These are phyloP conservation scores for Suhomyces bolitotheri DNA, from an alignment of 1,139 yeast species.

Conservation along the genomic window DNA sequence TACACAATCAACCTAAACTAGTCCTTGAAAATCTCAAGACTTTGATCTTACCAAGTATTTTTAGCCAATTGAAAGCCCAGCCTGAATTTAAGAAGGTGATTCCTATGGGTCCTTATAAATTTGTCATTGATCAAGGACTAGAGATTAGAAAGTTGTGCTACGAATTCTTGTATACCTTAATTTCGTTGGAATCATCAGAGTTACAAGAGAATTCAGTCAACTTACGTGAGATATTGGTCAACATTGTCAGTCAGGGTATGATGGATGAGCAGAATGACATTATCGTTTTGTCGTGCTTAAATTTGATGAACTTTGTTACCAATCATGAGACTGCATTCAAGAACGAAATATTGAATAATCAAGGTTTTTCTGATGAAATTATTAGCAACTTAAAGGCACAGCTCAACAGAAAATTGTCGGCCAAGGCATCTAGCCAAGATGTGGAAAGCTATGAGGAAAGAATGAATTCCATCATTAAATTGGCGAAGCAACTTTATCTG, in stretches of 20 bases:
- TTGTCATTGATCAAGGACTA: constrained; percentile 76
- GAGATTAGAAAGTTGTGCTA: constrained; percentile 73
- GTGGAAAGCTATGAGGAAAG: constrained; percentile 37
- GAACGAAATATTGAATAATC: constrained; percentile 21
- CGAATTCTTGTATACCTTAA: constrained; percentile 64
- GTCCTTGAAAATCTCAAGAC: constrained; percentile 15
- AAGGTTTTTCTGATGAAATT: constrained; percentile 23
- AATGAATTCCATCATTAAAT: constrained; percentile 28
- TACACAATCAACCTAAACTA: constrained; percentile 43
- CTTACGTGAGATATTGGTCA: constrained; percentile 26
- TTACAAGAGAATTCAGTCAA: constrained; percentile 20
- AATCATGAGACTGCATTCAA: constrained; percentile 18
- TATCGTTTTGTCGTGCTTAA: constrained; percentile 37
- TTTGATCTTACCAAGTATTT: constrained; percentile 46
- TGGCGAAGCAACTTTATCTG: constrained; percentile 19
- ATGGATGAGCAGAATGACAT: constrained; percentile 43
- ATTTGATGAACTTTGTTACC: constrained; percentile 31
- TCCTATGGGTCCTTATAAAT: constrained; percentile 88
- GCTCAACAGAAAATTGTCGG: constrained; percentile 37
- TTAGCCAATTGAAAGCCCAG: constrained; percentile 57
- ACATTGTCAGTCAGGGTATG: constrained; percentile 37
- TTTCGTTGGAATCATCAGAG: constrained; percentile 26
- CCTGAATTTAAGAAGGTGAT: constrained; percentile 62
- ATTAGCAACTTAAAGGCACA: constrained; percentile 29
- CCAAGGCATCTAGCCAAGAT: constrained; percentile 48